Evolutionary conservation across 805 yeast species (phyloP), one percentile per base, ranked within the genome.

Genomic region (Wickerhamiella cacticola): DNA sequence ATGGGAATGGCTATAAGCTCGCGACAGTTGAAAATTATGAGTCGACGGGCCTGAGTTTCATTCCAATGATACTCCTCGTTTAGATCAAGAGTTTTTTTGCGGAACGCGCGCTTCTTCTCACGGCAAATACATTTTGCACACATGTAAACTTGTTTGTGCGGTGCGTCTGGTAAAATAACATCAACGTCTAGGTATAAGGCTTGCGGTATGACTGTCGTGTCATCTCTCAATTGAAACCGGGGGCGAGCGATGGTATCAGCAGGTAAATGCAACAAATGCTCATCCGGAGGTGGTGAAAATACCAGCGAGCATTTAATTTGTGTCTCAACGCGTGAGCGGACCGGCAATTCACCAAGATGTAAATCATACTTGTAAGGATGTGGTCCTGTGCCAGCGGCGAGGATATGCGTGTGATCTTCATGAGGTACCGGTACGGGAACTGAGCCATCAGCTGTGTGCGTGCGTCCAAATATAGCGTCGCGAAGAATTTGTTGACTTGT

Each of bases 91-190:
- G 79, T 74, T 65, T 92, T 89, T 61, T 95, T 78, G 63, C 98
- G 76, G 29, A 89, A 80, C 1, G 97, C 97, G 57, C 98, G 74
- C 64, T 92, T 86, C 58, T 86, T 80, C 61, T 89, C 98, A 59
- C 98, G 74, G 63, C 87, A 82, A 59, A 88, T 78, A 70, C 98
- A 89, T 58, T 94, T 78, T 21, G 79, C 61, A 67, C 98, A 89
- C 56, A 86, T 87, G 57, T 79, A 78, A 55, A 94, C 84, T n/a
- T 71, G 68, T 45, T 65, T 66, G 44, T 45, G 46, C 3, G 63
- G 59, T 41, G 65, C 62, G 25, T 66, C 61, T 9, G 72, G 72
- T 19, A 84, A 73, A 48, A 87, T 69, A n/a, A 87, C 89, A 62
- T 76, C 82, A 0, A 94, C 78, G 52, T 89, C 95, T 58, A 89